A percentile compares a stretch with the other conserved stretches of the same genome.
Evolutionary conservation across 441 rosid species (phyloP).

Genomic region (Erysimum cheiri): DNA sequence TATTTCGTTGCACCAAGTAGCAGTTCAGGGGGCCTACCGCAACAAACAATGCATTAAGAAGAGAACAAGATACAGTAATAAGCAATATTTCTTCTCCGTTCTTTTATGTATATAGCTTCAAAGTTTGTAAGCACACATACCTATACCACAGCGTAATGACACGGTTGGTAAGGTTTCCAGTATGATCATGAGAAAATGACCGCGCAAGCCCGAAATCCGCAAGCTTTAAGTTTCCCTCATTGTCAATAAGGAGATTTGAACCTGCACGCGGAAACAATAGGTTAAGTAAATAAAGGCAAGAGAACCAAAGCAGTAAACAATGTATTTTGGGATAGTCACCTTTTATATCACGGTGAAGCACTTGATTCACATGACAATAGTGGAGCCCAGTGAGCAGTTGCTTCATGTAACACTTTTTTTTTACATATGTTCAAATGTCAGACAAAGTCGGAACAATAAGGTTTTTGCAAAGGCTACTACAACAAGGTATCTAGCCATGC

Average conservation of each 20-base stretch:
- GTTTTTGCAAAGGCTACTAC: slow-evolving; percentile 34
- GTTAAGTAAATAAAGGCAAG: slow-evolving; percentile 7
- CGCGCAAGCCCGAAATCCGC: slow-evolving; percentile 99
- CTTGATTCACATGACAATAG: slow-evolving; percentile 93
- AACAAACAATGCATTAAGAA: slow-evolving; percentile 22
- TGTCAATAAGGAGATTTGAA: slow-evolving; percentile 94
- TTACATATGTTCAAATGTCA: slow-evolving; percentile 37
- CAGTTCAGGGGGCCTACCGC: slow-evolving; percentile 90
- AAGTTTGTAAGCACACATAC: slow-evolving; percentile 48
- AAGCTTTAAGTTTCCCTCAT: slow-evolving; percentile 91
- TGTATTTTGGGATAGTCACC: slow-evolving; percentile 45
- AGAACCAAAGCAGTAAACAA: neutral
- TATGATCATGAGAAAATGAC: slow-evolving; percentile 72
- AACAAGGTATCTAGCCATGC: slow-evolving; percentile 28
- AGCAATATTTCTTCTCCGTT: slow-evolving; percentile 6
- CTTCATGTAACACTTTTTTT: slow-evolving; percentile 84
- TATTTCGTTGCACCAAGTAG: slow-evolving; percentile 96
- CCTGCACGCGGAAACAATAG: slow-evolving; percentile 45
- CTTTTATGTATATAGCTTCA: neutral
- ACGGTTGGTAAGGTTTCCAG: slow-evolving; percentile 84
- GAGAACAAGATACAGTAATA: slow-evolving; percentile 2
- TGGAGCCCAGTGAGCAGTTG: slow-evolving; percentile 95
- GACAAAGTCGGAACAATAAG: slow-evolving; percentile 31
- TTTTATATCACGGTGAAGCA: slow-evolving; percentile 96
- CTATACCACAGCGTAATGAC: slow-evolving; percentile 97